phyloP scores from a whole-genome alignment of 176 grass and related monocot genomes.

The Panicum miliaceum region DNA sequence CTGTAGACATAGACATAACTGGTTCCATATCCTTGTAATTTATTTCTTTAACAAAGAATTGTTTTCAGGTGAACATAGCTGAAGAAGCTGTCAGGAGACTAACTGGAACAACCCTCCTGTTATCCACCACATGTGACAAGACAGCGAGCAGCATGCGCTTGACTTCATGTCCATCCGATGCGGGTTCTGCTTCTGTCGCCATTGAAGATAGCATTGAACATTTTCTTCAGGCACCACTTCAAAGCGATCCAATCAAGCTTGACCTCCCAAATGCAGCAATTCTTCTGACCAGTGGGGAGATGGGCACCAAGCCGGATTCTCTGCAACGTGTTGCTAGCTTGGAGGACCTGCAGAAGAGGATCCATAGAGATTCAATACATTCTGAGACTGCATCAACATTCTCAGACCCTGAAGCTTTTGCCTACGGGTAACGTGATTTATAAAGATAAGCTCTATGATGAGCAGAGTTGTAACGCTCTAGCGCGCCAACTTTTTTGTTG shows the following conservation, averaged over 20 bases:
- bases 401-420: constrained; percentile 32
- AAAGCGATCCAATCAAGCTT: constrained; percentile 30
- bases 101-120: constrained; percentile 45
- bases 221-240: constrained; percentile 40
- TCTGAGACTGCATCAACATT: constrained; percentile 10
- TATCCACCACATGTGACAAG: constrained; percentile 44
- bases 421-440: background rate
- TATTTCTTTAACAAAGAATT: background rate
- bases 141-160: constrained; percentile 47
- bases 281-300: constrained; percentile 24
- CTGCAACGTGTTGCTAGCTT: constrained; percentile 58
- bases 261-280: constrained; percentile 24
- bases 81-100: constrained; percentile 69
- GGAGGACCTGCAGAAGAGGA: constrained; percentile 72
- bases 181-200: constrained; percentile 41
- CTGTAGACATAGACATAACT: background rate
- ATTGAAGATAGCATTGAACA: constrained; percentile 36
- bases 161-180: constrained; percentile 45
- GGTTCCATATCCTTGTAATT: background rate
- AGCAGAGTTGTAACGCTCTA: background rate
- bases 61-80: constrained; percentile 79
- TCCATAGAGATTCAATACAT: constrained; percentile 40
- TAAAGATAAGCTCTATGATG: background rate
- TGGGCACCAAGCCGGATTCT: background rate
- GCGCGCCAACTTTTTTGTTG: constrained; percentile 27